phyloP scores from a whole-genome alignment of 1,139 yeast species.

The Magnusiomyces clavatus region DNA sequence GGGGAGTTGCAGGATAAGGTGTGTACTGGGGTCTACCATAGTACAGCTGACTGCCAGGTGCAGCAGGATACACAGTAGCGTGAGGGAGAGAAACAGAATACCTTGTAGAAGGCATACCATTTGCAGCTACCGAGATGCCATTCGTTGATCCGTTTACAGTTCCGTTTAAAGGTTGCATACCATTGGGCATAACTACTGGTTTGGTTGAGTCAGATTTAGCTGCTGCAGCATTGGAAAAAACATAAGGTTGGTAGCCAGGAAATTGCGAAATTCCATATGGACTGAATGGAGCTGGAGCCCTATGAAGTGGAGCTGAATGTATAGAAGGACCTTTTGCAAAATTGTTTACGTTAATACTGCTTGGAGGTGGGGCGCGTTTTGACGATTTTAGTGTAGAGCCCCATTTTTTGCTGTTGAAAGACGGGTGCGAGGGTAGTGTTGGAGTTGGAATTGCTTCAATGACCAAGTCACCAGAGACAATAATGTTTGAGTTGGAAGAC shows the following conservation, averaged over 20 bases:
- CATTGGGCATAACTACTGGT: neutral
- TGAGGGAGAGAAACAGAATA: no score
- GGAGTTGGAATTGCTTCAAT: constrained; percentile 15
- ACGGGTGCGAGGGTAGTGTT: constrained; percentile 5
- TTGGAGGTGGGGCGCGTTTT: constrained; percentile 10
- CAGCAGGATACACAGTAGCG: neutral
- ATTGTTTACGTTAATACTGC: constrained; percentile 9
- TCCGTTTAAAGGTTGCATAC: no score
- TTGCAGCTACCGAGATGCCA: neutral
- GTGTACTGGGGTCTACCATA: neutral
- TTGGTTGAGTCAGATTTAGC: neutral
- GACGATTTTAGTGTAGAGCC: neutral
- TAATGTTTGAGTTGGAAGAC: constrained; percentile 4
- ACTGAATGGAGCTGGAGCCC: constrained; percentile 10
- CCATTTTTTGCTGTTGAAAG: constrained; percentile 3
- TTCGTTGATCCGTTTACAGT: neutral
- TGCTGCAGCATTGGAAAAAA: neutral
- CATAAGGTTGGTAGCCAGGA: constrained; percentile 5
- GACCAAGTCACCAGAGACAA: constrained; percentile 12
- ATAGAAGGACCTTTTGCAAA: constrained; percentile 11
- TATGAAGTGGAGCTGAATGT: constrained; percentile 13
- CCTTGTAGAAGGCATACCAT: neutral
- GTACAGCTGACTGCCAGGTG: neutral
- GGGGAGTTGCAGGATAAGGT: constrained; percentile 6
- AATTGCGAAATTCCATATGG: constrained; percentile 7